Evolutionary conservation across 1,284 basidiomycete species (phyloP).

Genomic region (Pascua sp.): DNA sequence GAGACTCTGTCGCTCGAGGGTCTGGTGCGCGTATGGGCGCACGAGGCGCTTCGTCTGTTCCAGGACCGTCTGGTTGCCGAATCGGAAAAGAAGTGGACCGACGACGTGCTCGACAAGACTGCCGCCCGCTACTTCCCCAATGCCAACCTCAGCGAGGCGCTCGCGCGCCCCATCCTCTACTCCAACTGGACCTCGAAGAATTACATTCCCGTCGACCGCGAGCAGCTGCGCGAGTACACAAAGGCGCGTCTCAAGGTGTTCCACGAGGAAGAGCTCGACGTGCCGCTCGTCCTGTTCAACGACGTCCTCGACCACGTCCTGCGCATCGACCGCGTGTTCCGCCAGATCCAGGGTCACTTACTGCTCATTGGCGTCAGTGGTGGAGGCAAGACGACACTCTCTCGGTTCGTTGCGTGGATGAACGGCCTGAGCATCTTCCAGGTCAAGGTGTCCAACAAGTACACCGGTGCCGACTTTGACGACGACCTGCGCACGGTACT

Average conservation of each 20-base stretch:
- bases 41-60: constrained; percentile 95
- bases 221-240: constrained; percentile 89
- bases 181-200: constrained; percentile 99
- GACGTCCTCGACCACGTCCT: constrained; percentile 97
- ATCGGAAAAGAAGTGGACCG: constrained; percentile 90
- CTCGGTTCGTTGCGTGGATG: constrained; percentile 99
- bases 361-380: constrained; percentile 96
- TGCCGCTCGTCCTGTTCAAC: constrained; percentile 97
- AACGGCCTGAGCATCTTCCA: constrained; percentile 98
- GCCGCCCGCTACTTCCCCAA: constrained; percentile 90
- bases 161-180: constrained; percentile 87
- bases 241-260: constrained; percentile 92
- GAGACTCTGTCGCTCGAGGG: constrained; percentile 90
- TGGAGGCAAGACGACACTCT: constrained; percentile 97
- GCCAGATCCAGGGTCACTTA: constrained; percentile 94
- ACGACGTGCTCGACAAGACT: constrained; percentile 80
- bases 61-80: constrained; percentile 93
- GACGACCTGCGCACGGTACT: constrained; percentile 93
- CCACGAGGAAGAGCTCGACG: constrained; percentile 97
- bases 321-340: constrained; percentile 97
- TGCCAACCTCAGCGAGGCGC: constrained; percentile 75
- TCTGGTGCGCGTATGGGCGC: constrained; percentile 94
- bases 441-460: constrained; percentile 98
- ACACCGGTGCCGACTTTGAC: constrained; percentile 96
- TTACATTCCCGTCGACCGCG: constrained; percentile 91